Evolutionary conservation across 108 stramenopile genomes (phyloP).

Genomic region (Cyclotella atomus): DNA sequence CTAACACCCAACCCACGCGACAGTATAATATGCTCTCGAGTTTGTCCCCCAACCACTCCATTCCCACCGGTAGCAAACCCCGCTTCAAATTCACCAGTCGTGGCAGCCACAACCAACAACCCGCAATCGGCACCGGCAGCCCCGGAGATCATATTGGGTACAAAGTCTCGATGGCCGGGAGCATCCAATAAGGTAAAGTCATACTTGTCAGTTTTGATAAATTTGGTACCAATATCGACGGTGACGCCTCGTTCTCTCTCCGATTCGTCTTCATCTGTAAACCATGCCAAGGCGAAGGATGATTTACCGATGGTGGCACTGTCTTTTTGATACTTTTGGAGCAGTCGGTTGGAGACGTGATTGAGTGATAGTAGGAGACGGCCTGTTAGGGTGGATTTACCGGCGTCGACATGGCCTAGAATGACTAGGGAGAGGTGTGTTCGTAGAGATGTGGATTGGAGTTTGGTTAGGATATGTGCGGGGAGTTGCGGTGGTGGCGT

Average conservation of each 20-base stretch:
- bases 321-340: constrained; percentile 66
- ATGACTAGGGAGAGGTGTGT: constrained; percentile 52
- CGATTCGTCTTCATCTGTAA: constrained; percentile 66
- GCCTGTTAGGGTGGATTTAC: constrained; percentile 85
- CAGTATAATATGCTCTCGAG: constrained; percentile 82
- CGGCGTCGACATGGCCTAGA: constrained; percentile 74
- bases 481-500: neutral
- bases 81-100: constrained; percentile 81
- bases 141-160: constrained; percentile 59
- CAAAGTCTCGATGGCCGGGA: constrained; percentile 61
- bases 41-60: constrained; percentile 57
- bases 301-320: constrained; percentile 68
- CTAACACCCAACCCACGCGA: constrained; percentile 77
- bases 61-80: constrained; percentile 50
- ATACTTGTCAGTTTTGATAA: constrained; percentile 32
- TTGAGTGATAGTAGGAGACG: constrained; percentile 65
- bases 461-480: constrained; percentile 22
- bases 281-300: constrained; percentile 82
- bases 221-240: constrained; percentile 70
- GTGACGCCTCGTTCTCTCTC: constrained; percentile 83
- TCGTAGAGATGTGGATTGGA: constrained; percentile 19
- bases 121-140: constrained; percentile 76
- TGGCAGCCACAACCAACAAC: constrained; percentile 80
- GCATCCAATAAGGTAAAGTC: constrained; percentile 62
- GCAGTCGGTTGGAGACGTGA: constrained; percentile 59